Percentiles rank a stretch among this genome's conserved stretches.
Conservation (phyloP, 2,329 filamentous ascomycete species). For the Pseudogymnoascus destructans region DNA sequence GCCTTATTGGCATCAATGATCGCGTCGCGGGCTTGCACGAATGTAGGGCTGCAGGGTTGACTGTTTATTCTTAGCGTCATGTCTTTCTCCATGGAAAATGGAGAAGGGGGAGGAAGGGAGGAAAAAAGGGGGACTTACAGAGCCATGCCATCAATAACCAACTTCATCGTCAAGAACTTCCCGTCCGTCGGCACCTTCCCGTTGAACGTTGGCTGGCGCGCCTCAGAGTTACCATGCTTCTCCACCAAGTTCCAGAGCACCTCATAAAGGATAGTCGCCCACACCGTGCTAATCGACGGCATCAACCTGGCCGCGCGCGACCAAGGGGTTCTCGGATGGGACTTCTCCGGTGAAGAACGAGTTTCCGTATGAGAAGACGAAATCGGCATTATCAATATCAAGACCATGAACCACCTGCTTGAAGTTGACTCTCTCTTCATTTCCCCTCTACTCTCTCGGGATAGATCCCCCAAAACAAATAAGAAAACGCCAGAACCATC, state of each 20-base stretch:
- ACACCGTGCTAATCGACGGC: slow-evolving; percentile 37
- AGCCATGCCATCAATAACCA: slow-evolving; percentile 39
- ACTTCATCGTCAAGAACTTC: slow-evolving; percentile 38
- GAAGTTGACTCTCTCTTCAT: slow-evolving; percentile 33
- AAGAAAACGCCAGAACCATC: not conserved
- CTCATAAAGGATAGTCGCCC: slow-evolving; percentile 41
- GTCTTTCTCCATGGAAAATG: not conserved
- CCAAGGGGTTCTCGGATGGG: slow-evolving; percentile 29
- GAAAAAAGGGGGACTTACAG: slow-evolving; percentile 25
- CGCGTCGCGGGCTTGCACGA: slow-evolving; percentile 39
- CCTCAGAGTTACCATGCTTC: slow-evolving; percentile 38
- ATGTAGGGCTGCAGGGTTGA: slow-evolving; percentile 43
- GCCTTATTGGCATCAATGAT: slow-evolving; percentile 42
- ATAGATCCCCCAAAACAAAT: not conserved
- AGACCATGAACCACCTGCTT: slow-evolving; percentile 44
- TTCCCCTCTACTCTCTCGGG: not conserved
- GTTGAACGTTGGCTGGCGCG: slow-evolving; percentile 30
- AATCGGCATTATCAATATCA: slow-evolving; percentile 47
- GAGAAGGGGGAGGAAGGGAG: too few relatives aligned
- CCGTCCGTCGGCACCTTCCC: slow-evolving; percentile 38
- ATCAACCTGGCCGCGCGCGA: slow-evolving; percentile 32
- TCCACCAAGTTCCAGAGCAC: slow-evolving; percentile 45
- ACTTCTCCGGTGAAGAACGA: slow-evolving; percentile 34
- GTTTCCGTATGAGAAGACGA: slow-evolving; percentile 46
- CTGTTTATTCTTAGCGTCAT: slow-evolving; percentile 12